These are phyloP conservation scores for Aspergillus wentii DNA, from an alignment of 495 filamentous ascomycete species.

Conservation along the genomic window DNA sequence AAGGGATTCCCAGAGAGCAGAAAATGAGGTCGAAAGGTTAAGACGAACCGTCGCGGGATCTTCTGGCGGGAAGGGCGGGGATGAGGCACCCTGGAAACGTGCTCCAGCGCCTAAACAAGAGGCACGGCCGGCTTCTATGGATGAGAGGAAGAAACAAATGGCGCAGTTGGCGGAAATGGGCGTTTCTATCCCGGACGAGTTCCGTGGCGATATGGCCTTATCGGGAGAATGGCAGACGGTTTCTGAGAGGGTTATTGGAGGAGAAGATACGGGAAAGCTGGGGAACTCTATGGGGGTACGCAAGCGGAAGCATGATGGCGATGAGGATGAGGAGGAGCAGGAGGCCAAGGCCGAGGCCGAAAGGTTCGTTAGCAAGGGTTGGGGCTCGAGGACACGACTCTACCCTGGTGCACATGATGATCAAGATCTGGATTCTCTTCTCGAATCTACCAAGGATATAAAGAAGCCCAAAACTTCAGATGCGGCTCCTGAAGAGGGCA, in stretches of 20 bases:
- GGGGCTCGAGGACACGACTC: conserved; percentile 65
- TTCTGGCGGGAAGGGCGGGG: conserved; percentile 17
- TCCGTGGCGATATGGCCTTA: conserved; percentile 74
- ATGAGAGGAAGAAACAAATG: conserved; percentile 78
- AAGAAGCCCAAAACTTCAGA: conserved; percentile 34
- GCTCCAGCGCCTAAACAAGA: conserved; percentile 14
- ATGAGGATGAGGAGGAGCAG: conserved; percentile 50
- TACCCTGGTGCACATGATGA: conserved; percentile 56
- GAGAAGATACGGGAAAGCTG: conserved; percentile 37
- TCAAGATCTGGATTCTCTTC: conserved; percentile 64
- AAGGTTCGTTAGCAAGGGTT: conserved; percentile 58
- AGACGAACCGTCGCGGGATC: conserved; percentile 64
- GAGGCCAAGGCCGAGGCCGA: conserved; percentile 62
- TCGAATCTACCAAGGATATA: conserved; percentile 49
- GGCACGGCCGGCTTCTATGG: conserved; percentile 43
- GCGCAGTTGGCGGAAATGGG: conserved; percentile 85
- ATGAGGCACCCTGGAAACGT: conserved; percentile 20
- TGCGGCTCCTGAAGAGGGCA: conserved; percentile 1
- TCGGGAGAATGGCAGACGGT: conserved; percentile 87
- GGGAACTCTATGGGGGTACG: conserved; percentile 46
- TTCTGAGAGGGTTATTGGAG: conserved; percentile 44
- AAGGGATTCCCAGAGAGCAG: conserved; percentile 74
- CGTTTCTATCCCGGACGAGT: conserved; percentile 76
- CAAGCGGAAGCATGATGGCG: conserved; percentile 62
- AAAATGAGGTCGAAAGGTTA: conserved; percentile 79